These are phyloP conservation scores for Piromyces sp. DNA, from an alignment of 192 early-diverging fungal species.

Conservation along the genomic window DNA sequence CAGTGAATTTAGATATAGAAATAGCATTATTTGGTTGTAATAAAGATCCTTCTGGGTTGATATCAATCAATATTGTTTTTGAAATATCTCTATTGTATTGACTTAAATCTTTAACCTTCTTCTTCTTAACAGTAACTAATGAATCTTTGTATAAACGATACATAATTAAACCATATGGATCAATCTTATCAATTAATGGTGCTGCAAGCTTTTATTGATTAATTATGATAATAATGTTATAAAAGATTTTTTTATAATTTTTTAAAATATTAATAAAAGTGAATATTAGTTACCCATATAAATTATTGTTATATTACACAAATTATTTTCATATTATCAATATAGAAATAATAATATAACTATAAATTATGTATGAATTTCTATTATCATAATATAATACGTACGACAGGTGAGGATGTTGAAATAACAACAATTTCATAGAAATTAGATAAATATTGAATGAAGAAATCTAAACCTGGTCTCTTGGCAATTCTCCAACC, in stretches of 20 bases:
- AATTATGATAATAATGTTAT: too few relatives aligned
- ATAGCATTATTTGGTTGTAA: conserved; percentile 88
- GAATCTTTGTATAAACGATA: conserved; percentile 85
- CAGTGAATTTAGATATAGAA: conserved; percentile 67
- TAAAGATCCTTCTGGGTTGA: conserved; percentile 60
- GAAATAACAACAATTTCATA: conserved; percentile 96
- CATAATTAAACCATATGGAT: conserved; percentile 70
- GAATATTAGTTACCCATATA: too few relatives aligned
- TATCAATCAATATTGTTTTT: conserved; percentile 88
- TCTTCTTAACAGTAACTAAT: conserved; percentile 68
- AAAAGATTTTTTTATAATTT: too few relatives aligned
- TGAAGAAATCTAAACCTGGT: conserved; percentile 88
- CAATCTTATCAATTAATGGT: conserved; percentile 72
- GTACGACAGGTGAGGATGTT: conserved; percentile 63
- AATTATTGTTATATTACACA: too few relatives aligned
- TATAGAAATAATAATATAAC: too few relatives aligned
- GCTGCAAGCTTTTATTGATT: conserved; percentile 42
- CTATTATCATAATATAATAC: neutral
- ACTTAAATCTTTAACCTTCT: conserved; percentile 68
- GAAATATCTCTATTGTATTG: conserved; percentile 85
- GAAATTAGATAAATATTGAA: conserved; percentile 73
- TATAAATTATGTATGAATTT: too few relatives aligned
- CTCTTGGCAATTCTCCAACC: conserved; percentile 95
- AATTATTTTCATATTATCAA: too few relatives aligned
- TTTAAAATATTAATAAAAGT: too few relatives aligned